phyloP scores from a whole-genome alignment of 164 flowering plant species.

The Annona cherimola region DNA sequence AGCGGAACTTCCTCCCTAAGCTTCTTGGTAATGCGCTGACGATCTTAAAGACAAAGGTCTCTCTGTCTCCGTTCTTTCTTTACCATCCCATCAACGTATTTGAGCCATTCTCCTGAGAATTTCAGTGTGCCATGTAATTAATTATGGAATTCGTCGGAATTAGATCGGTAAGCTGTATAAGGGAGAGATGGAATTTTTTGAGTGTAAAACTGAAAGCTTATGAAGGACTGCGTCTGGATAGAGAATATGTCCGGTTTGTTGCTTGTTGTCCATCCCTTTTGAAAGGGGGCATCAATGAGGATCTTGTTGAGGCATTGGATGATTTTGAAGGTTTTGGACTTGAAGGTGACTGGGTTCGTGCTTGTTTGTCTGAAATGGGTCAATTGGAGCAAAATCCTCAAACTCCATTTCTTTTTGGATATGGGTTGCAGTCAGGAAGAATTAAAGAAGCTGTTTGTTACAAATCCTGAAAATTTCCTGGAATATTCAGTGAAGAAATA shows the following conservation, averaged over 20 bases:
- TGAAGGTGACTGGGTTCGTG: constrained; percentile 37
- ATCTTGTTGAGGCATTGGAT: constrained; percentile 35
- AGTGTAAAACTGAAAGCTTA: constrained; percentile 16
- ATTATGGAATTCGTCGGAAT: constrained; percentile 49
- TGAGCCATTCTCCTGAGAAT: constrained; percentile 73
- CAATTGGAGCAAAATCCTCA: constrained; percentile 47
- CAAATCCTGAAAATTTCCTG: constrained; percentile 42
- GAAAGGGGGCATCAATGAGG: constrained; percentile 32
- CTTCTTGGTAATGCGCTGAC: constrained; percentile 33
- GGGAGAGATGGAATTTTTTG: constrained; percentile 48
- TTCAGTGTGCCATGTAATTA: constrained; percentile 50
- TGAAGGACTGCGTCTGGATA: constrained; percentile 37
- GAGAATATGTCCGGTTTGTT: constrained; percentile 31
- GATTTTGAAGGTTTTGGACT: constrained; percentile 38
- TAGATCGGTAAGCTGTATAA: constrained; percentile 62
- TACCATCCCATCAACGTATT: constrained; percentile 81
- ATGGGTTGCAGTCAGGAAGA: constrained; percentile 36
- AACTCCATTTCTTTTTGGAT: constrained; percentile 27
- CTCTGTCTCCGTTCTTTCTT: constrained; percentile 46
- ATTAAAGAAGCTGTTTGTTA: constrained; percentile 29
- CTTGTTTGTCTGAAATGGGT: constrained; percentile 26
- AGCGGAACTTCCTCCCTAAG: constrained; percentile 45
- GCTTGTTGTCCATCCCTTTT: constrained; percentile 48
- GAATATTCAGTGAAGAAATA: constrained; percentile 43
- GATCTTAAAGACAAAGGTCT: constrained; percentile 25